A percentile compares a stretch with the other conserved stretches of the same genome.
These are phyloP conservation scores for Ambrosia hybrid DNA, from an alignment of 140 eudicot species.

Conservation along the genomic window DNA sequence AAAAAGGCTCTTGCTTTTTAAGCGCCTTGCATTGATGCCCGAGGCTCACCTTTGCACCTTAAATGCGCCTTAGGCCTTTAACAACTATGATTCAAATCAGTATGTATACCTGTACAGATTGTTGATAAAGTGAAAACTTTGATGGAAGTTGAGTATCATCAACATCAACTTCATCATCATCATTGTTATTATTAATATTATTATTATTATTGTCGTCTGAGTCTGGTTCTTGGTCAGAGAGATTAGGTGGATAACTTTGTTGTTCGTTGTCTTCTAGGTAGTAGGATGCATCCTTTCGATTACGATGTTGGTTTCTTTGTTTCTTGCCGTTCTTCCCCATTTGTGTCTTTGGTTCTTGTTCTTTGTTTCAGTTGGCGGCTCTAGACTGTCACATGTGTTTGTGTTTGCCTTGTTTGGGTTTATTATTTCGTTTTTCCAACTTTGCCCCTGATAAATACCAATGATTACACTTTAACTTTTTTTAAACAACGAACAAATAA, in stretches of 20 bases:
- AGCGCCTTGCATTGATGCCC: too few species aligned
- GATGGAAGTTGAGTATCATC: conserved; percentile 48
- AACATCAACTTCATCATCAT: conserved; percentile 3
- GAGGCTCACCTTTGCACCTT: too few species aligned
- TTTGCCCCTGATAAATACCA: too few species aligned
- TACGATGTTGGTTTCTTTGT: conserved; percentile 59
- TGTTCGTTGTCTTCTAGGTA: conserved; percentile 40
- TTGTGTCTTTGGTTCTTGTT: conserved; percentile 3
- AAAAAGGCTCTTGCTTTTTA: too few species aligned
- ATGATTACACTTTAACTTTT: too few species aligned
- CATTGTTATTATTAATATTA: too few species aligned
- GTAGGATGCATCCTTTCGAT: conserved; percentile 48
- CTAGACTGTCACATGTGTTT: neutral
- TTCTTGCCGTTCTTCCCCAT: conserved; percentile 95
- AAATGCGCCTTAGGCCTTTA: too few species aligned
- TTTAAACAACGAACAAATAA: too few species aligned
- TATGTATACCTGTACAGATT: conserved; percentile 80
- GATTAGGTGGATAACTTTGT: conserved; percentile 22
- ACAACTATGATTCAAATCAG: neutral
- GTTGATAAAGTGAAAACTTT: conserved; percentile 86
- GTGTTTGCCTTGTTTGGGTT: neutral
- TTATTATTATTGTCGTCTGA: conserved; percentile 33
- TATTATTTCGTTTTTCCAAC: too few species aligned
- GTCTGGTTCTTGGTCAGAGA: conserved; percentile 33
- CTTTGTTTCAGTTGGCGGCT: conserved; percentile 22